phyloP scores from a whole-genome alignment of 202 grass and related monocot species.

The Musa balbisiana region DNA sequence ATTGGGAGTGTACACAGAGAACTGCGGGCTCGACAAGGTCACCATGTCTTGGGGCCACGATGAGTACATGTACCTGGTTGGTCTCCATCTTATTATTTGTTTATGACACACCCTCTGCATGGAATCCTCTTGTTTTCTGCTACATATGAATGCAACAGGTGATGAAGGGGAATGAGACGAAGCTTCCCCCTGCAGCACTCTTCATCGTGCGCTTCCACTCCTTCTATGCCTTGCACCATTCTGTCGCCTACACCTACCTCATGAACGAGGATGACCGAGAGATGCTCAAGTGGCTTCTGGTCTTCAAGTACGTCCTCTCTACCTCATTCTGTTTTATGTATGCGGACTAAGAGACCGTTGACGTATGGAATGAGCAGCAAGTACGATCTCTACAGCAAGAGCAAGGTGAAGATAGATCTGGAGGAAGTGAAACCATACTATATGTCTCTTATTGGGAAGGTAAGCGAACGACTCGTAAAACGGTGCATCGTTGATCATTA shows the following conservation, averaged over 20 bases:
- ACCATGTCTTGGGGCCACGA: constrained; percentile 36
- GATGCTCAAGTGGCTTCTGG: constrained; percentile 32
- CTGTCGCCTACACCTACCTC: constrained; percentile 27
- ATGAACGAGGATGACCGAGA: constrained; percentile 36
- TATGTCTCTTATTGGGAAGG: constrained; percentile 35
- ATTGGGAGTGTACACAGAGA: constrained; percentile 29
- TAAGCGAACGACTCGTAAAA: neutral
- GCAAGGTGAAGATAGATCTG: constrained; percentile 35
- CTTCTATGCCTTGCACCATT: constrained; percentile 28
- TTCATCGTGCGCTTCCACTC: constrained; percentile 44
- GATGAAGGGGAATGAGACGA: constrained; percentile 34
- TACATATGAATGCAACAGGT: constrained; percentile 18
- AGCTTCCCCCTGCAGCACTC: constrained; percentile 23
- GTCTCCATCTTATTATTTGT: neutral
- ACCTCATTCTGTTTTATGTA: neutral
- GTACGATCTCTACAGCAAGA: constrained; percentile 45
- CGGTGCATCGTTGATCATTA: neutral
- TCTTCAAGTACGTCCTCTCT: constrained; percentile 31
- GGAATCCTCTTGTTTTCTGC: neutral
- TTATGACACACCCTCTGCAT: neutral
- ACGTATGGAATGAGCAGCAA: constrained; percentile 26
- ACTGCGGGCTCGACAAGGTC: constrained; percentile 32
- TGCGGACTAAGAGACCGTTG: neutral
- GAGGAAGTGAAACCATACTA: constrained; percentile 41
- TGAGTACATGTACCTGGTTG: constrained; percentile 35